These are phyloP conservation scores for Chalciporus chontae DNA, from an alignment of 768 basidiomycete species.

Conservation along the genomic window DNA sequence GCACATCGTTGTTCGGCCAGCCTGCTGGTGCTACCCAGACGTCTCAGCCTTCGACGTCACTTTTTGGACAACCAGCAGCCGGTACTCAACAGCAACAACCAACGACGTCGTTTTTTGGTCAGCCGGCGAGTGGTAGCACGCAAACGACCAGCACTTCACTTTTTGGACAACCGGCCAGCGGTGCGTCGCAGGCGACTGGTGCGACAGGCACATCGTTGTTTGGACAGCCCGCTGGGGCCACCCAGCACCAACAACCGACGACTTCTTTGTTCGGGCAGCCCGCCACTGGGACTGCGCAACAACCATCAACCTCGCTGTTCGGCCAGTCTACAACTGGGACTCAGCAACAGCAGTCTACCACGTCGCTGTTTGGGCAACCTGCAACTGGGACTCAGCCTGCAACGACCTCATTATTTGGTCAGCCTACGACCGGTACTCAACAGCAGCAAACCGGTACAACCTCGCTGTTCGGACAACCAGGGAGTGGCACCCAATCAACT, in stretches of 20 bases:
- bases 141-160: not conserved
- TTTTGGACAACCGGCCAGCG: slow-evolving; percentile 15
- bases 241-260: slow-evolving; percentile 33
- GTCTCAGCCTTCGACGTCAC: slow-evolving; percentile 11
- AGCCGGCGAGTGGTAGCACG: slow-evolving; percentile 22
- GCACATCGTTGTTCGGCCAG: slow-evolving; percentile 30
- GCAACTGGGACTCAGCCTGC: slow-evolving; percentile 8
- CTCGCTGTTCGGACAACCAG: slow-evolving; percentile 23
- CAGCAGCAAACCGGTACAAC: not conserved
- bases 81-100: slow-evolving; percentile 36
- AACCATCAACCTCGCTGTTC: slow-evolving; percentile 32
- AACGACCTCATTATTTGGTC: slow-evolving; percentile 9
- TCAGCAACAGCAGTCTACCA: slow-evolving; percentile 22
- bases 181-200: too few species aligned
- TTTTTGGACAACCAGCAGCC: slow-evolving; percentile 29
- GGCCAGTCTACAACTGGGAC: slow-evolving; percentile 26
- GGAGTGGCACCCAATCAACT: not conserved
- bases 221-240: not conserved
- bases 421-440: not conserved
- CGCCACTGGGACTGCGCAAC: slow-evolving; percentile 11
- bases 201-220: too few species aligned
- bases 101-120: slow-evolving; percentile 36
- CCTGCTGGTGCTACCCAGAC: slow-evolving; percentile 12
- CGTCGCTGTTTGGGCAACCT: slow-evolving; percentile 20
- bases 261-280: slow-evolving; percentile 29